A percentile compares a stretch with the other conserved stretches of the same genome.
phyloP scores from a whole-genome alignment of 768 basidiomycete genomes.

The Hysterangium stoloniferum region DNA sequence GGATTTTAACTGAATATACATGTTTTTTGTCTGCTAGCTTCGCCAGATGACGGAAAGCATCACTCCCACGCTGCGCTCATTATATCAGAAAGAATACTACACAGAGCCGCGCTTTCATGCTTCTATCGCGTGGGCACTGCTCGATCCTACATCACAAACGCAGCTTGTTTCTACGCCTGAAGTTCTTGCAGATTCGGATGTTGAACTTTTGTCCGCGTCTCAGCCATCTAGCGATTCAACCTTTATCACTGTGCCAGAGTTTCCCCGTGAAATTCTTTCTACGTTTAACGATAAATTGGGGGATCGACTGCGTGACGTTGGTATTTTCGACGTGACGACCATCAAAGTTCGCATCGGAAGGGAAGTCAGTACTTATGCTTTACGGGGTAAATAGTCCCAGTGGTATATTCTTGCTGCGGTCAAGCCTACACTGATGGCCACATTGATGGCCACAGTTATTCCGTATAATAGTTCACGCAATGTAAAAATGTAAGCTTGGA shows the following conservation, averaged over 20 bases:
- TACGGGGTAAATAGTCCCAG: too few relatives aligned
- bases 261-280: conserved; percentile 42
- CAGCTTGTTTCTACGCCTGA: conserved; percentile 4
- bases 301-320: conserved; percentile 35
- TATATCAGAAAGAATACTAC: conserved; percentile 80
- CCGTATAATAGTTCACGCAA: too few relatives aligned
- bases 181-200: background rate
- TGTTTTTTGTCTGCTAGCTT: conserved; percentile 39
- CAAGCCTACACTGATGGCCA: too few relatives aligned
- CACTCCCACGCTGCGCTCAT: conserved; percentile 44
- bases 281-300: conserved; percentile 43
- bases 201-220: background rate
- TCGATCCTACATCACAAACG: conserved; percentile 27
- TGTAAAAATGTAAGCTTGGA: too few relatives aligned
- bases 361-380: conserved; percentile 43
- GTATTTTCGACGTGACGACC: conserved; percentile 43
- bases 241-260: conserved; percentile 42
- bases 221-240: background rate
- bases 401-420: too few relatives aligned
- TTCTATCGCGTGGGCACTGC: conserved; percentile 82
- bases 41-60: conserved; percentile 45
- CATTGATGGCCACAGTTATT: too few relatives aligned
- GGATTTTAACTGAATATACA: background rate
- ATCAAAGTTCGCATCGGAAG: conserved; percentile 68
- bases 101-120: conserved; percentile 75